Percentiles rank a stretch among this genome's conserved stretches.
Evolutionary conservation across 2,329 filamentous ascomycete genomes (phyloP).

Genomic region (Penicillium sp.): DNA sequence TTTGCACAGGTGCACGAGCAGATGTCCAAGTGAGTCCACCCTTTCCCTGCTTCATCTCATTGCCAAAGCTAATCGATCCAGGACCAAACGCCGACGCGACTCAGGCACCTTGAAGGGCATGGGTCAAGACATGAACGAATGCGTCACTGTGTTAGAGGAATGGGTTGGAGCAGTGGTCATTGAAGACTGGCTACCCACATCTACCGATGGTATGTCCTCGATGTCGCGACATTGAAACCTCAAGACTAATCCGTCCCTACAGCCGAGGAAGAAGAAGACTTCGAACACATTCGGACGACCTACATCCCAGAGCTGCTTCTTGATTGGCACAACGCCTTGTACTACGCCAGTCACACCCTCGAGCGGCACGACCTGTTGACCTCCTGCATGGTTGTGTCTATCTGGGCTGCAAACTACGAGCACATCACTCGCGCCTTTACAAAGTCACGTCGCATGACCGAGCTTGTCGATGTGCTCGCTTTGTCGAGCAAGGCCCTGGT

Average conservation of each 20-base stretch:
- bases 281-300: conserved; percentile 64
- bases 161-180: conserved; percentile 60
- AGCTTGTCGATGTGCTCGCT: conserved; percentile 74
- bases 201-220: conserved; percentile 53
- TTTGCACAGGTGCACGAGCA: conserved; percentile 57
- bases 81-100: conserved; percentile 34
- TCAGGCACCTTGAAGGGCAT: conserved; percentile 47
- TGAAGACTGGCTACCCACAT: conserved; percentile 60
- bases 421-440: conserved; percentile 65
- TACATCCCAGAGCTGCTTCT: conserved; percentile 86
- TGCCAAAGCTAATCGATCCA: conserved; percentile 16
- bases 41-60: background rate
- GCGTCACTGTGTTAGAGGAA: conserved; percentile 55
- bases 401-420: conserved; percentile 68
- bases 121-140: conserved; percentile 54
- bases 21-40: conserved; percentile 38
- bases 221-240: background rate
- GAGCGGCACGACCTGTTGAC: conserved; percentile 71
- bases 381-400: conserved; percentile 82
- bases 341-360: conserved; percentile 71
- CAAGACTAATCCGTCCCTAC: conserved; percentile 12
- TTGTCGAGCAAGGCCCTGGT: conserved; percentile 68
- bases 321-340: conserved; percentile 76
- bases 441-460: conserved; percentile 65
- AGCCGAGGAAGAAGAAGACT: conserved; percentile 59